Percentiles rank a stretch among this genome's conserved stretches.
phyloP scores from a whole-genome alignment of 768 basidiomycete species.

The Kwoniella europaea region DNA sequence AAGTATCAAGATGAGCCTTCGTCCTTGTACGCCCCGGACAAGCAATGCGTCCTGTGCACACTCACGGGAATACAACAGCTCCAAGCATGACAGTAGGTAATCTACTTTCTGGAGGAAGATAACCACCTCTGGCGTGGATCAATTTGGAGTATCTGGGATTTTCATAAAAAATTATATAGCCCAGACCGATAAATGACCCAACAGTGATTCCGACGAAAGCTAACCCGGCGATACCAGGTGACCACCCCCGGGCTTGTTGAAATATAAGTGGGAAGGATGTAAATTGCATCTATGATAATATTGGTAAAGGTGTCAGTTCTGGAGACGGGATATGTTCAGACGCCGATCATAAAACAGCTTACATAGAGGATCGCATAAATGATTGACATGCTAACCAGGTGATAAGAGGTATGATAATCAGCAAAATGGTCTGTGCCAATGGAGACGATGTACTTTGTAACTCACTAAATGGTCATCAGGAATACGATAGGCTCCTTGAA shows the following conservation, averaged over 20 bases:
- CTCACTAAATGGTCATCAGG: conserved; percentile 46
- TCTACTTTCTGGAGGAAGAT: conserved; percentile 57
- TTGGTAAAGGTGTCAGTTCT: background rate
- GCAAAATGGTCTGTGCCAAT: too few species aligned
- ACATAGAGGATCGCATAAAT: background rate
- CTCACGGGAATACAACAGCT: background rate
- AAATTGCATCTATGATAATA: conserved; percentile 48
- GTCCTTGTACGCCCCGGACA: background rate
- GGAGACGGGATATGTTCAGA: too few species aligned
- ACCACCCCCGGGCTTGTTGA: conserved; percentile 57
- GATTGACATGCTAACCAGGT: background rate
- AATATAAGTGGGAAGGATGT: conserved; percentile 59
- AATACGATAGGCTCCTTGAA: conserved; percentile 56
- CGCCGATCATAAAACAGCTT: background rate
- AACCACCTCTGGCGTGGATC: conserved; percentile 45
- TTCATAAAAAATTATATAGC: conserved; percentile 42
- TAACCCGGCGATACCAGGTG: conserved; percentile 55
- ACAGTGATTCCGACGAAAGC: conserved; percentile 54
- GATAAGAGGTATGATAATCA: background rate
- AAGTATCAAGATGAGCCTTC: background rate
- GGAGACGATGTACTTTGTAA: background rate
- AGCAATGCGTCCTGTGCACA: too few species aligned
- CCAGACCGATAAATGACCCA: conserved; percentile 41
- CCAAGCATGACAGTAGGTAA: conserved; percentile 45
- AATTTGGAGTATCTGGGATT: conserved; percentile 53